Evolutionary conservation across 1,284 basidiomycete species (phyloP).

Genomic region (Ceratorhiza oryzae-sativae): DNA sequence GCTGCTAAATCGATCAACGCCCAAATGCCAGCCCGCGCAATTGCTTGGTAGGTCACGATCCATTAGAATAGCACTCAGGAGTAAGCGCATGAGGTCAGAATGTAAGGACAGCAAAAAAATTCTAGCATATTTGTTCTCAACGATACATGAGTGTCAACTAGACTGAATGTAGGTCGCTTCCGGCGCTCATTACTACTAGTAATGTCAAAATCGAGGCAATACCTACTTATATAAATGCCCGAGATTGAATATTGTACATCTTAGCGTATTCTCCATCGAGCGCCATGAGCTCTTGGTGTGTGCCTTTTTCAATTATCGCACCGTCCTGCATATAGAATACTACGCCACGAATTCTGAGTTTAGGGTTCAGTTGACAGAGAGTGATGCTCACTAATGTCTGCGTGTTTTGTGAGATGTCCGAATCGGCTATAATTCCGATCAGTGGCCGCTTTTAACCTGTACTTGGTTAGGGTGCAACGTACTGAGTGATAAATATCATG

Average conservation of each 20-base stretch:
- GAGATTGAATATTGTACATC: slow-evolving; percentile 68
- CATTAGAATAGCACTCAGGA: too few species aligned
- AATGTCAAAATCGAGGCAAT: neutral
- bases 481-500: slow-evolving; percentile 73
- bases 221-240: slow-evolving; percentile 56
- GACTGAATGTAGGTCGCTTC: too few species aligned
- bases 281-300: slow-evolving; percentile 61
- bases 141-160: too few species aligned
- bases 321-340: slow-evolving; percentile 63
- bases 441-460: neutral
- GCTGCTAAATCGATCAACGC: too few species aligned
- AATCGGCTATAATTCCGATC: slow-evolving; percentile 36
- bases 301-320: slow-evolving; percentile 63
- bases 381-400: slow-evolving; percentile 39
- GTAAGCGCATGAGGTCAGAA: too few species aligned
- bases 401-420: slow-evolving; percentile 42
- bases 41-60: too few species aligned
- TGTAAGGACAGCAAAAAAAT: too few species aligned
- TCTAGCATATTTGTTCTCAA: too few species aligned
- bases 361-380: neutral
- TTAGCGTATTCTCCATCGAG: slow-evolving; percentile 64
- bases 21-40: too few species aligned
- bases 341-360: neutral
- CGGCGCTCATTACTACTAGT: neutral
- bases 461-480: neutral